Evolutionary conservation across 2,329 filamentous ascomycete genomes (phyloP), one percentile per base, ranked within the genome.

Genomic region (Emmonsiellopsis sp.): DNA sequence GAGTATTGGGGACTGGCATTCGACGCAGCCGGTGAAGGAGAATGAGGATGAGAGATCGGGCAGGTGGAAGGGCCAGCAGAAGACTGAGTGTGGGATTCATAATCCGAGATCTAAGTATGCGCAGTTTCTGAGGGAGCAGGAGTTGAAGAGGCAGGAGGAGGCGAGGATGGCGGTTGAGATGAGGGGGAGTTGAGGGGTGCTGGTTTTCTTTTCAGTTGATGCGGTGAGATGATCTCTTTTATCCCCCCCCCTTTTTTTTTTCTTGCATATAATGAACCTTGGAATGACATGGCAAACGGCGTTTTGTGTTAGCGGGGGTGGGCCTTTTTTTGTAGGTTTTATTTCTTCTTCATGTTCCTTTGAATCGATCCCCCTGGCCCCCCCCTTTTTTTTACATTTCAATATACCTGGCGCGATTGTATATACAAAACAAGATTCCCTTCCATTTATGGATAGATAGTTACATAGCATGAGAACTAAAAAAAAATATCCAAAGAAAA

Each of bases 81-180:
- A 98, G 85, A 94, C 90, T 13, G 93, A 98, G 77, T 98, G 93
- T 71, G 93, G 93, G 47, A 97, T 98, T 67, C 93, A 98, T 82
- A 97, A 97, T 79, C 94, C 93, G 73, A 86, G 91, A 71, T 95
- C 88, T 55, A 85, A 90, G 62, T 98, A 97, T 66, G 87, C 90
- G 9, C 84, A 91, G 72, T 96, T 86, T 72, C 74, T 95, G 53
- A 78, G 79, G 63, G 83, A 89, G 56, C 81, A 87, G 71, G 85
- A 89, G 67, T 74, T 78, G 65, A 85, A 88, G 76, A 75, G 78
- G 58, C 77, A 84, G 61, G 79, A 82, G 58, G 74, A 80, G 61
- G 77, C 76, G 40, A 65, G 71, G 6, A 68, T 74, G 57, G 73
- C 74, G 32, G 56, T 77, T 37, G 55, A 64, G 42, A 54, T 53